Conservation (phyloP, 2,329 filamentous ascomycete genomes). For the Claviceps capensis region DNA sequence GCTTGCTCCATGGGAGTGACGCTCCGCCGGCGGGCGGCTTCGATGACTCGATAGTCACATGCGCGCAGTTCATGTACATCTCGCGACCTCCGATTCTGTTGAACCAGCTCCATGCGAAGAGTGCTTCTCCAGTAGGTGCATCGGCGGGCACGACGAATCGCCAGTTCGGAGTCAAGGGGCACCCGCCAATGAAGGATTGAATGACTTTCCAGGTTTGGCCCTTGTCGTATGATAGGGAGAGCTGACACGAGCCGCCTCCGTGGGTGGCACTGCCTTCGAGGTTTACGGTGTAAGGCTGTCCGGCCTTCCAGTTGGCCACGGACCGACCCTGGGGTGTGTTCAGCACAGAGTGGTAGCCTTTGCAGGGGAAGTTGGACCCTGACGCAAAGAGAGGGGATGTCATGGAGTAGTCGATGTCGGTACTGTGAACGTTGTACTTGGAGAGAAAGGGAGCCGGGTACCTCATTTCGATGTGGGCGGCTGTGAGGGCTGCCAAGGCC, state of each 20-base stretch:
- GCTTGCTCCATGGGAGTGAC: conserved; percentile 30
- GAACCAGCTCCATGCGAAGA: conserved; percentile 69
- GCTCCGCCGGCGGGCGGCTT: conserved; percentile 9
- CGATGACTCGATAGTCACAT: conserved; percentile 25
- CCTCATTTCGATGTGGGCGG: conserved; percentile 44
- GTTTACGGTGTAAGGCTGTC: conserved; percentile 47
- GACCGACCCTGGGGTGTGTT: conserved; percentile 35
- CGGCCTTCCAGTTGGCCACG: conserved; percentile 48
- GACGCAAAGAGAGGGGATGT: conserved; percentile 48
- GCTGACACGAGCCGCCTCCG: conserved; percentile 63
- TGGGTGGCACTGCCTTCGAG: conserved; percentile 50
- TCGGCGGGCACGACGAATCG: conserved; percentile 53
- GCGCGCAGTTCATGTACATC: conserved; percentile 79
- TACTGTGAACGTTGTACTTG: conserved; percentile 35
- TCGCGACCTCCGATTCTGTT: conserved; percentile 66
- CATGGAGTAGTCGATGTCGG: conserved; percentile 55
- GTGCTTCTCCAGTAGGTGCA: conserved; percentile 43
- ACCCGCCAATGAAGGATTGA: conserved; percentile 37
- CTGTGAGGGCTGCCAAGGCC: conserved; percentile 27
- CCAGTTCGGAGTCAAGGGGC: conserved; percentile 37
- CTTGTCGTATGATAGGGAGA: conserved; percentile 60
- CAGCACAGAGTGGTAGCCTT: conserved; percentile 42
- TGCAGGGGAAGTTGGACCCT: conserved; percentile 63
- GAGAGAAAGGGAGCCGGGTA: conserved; percentile 38
- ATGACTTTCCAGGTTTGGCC: conserved; percentile 58